Percentiles rank a stretch among this genome's conserved stretches.
These are phyloP conservation scores for Vachellia pachyceras DNA, from an alignment of 306 rosid genomes.

Conservation along the genomic window DNA sequence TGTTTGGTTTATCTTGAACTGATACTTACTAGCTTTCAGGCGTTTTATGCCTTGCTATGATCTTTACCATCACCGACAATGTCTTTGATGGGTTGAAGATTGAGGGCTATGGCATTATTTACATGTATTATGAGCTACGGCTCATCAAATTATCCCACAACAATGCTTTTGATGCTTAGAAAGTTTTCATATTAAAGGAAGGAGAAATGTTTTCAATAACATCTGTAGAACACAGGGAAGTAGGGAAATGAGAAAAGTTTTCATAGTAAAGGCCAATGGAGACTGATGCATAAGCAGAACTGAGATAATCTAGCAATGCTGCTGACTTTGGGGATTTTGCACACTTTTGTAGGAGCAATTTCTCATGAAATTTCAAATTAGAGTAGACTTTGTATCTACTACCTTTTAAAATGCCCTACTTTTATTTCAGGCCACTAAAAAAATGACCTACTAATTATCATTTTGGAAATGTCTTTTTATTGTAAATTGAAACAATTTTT, in stretches of 20 bases:
- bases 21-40: not conserved
- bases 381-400: not conserved
- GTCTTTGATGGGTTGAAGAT: not conserved
- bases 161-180: not conserved
- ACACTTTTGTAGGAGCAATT: not conserved
- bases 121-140: not conserved
- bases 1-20: not conserved
- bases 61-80: not conserved
- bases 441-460: not conserved
- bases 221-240: not conserved
- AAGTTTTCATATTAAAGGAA: not conserved
- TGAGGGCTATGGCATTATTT: not conserved
- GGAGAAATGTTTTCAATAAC: not conserved
- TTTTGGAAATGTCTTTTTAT: conserved; percentile 14
- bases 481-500: not conserved
- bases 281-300: not conserved
- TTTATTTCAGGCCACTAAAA: not conserved
- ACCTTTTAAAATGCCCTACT: not conserved
- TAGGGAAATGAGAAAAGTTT: not conserved
- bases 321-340: not conserved
- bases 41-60: not conserved
- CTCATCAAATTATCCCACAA: not conserved
- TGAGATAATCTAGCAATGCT: not conserved
- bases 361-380: not conserved
- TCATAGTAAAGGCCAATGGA: not conserved